phyloP scores from a whole-genome alignment of 2,329 filamentous ascomycete genomes.

The Phyllosticta citrichinensis region DNA sequence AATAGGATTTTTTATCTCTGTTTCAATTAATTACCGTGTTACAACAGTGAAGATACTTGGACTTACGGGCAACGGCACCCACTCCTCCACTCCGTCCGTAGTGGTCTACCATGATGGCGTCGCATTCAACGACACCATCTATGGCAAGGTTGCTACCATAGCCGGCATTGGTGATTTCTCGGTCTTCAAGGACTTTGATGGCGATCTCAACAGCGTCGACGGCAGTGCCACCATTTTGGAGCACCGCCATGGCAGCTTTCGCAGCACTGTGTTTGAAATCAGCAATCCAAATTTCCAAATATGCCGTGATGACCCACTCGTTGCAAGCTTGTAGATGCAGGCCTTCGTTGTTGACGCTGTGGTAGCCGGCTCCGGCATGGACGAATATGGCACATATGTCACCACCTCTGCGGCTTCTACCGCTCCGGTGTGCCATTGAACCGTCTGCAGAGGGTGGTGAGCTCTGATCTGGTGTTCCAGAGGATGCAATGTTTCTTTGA shows the following conservation, averaged over 20 bases:
- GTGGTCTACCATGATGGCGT: conserved; percentile 89
- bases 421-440: background rate
- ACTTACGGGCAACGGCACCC: conserved; percentile 79
- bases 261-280: conserved; percentile 52
- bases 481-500: background rate
- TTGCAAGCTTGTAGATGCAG: conserved; percentile 79
- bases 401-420: background rate
- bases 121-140: conserved; percentile 85
- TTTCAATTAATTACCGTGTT: conserved; percentile 14
- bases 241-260: conserved; percentile 69
- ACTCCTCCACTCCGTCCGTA: conserved; percentile 84
- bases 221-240: conserved; percentile 69
- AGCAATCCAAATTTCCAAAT: conserved; percentile 9
- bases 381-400: conserved; percentile 66
- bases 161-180: conserved; percentile 92
- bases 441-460: background rate
- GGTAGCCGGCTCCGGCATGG: conserved; percentile 90
- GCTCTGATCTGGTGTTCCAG: background rate
- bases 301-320: conserved; percentile 53
- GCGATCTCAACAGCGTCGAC: conserved; percentile 85
- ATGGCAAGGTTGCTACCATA: conserved; percentile 92
- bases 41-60: background rate
- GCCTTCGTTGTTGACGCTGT: conserved; percentile 76
- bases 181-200: conserved; percentile 79
- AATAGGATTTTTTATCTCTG: conserved; percentile 89